A percentile compares a stretch with the other conserved stretches of the same genome.
phyloP scores from a whole-genome alignment of 208 protist genomes.

The Leishmania lainsoni region DNA sequence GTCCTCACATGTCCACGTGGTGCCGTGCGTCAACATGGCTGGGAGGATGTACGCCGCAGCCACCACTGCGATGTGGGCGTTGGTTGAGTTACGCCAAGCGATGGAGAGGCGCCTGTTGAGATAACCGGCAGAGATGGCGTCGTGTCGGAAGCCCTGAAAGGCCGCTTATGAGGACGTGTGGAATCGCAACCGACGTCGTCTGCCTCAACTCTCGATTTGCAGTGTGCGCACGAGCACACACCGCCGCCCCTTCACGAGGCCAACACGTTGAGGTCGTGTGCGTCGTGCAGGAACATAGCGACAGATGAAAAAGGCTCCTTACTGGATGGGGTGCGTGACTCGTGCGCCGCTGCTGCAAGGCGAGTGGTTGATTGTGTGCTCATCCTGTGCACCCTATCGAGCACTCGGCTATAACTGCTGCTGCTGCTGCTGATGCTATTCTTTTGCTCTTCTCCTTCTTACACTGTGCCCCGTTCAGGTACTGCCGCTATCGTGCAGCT shows the following conservation, averaged over 20 bases:
- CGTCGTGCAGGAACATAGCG: neutral
- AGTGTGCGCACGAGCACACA: neutral
- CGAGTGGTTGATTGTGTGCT: neutral
- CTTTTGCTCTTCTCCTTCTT: neutral
- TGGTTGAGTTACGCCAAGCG: slow-evolving; percentile 18
- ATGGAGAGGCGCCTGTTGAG: slow-evolving; percentile 17
- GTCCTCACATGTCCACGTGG: slow-evolving; percentile 9
- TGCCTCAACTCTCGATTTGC: neutral
- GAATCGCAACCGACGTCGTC: neutral
- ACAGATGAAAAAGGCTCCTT: neutral
- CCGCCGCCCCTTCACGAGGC: neutral
- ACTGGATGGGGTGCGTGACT: neutral
- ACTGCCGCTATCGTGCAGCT: neutral
- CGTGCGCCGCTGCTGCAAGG: neutral
- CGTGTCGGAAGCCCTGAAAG: slow-evolving; percentile 2
- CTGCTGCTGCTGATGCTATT: neutral
- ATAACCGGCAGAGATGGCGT: slow-evolving; percentile 10
- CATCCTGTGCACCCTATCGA: neutral
- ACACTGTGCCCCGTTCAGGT: neutral
- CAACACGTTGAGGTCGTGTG: neutral
- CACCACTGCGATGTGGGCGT: slow-evolving; percentile 22
- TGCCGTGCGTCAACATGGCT: slow-evolving; percentile 31
- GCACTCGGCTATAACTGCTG: no score
- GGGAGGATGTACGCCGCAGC: slow-evolving; percentile 40
- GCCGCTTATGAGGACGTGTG: slow-evolving; percentile 17